Evolutionary conservation across 305 asterid species (phyloP).

Genomic region (Solanum aculeatissimum): DNA sequence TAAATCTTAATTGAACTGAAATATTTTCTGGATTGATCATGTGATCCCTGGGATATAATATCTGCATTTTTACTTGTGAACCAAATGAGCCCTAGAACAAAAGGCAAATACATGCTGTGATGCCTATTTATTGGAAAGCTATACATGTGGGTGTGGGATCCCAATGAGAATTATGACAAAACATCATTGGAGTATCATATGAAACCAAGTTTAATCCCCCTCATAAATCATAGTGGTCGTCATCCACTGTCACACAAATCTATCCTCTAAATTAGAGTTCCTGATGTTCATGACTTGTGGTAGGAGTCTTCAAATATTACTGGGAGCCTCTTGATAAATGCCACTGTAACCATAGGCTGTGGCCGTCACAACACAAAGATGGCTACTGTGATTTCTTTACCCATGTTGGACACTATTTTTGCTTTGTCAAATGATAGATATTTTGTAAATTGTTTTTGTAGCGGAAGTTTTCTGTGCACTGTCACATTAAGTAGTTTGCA

Average conservation of each 20-base stretch:
- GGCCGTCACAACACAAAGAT: background rate
- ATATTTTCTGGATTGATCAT: background rate
- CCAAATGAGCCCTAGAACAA: background rate
- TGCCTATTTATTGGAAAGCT: background rate
- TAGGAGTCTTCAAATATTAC: background rate
- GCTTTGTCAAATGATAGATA: background rate
- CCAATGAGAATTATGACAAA: background rate
- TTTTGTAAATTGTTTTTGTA: background rate
- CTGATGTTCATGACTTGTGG: background rate
- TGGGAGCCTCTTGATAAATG: background rate
- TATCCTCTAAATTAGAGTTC: background rate
- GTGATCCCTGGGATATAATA: background rate
- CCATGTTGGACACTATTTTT: background rate
- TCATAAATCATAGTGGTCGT: background rate
- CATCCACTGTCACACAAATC: background rate
- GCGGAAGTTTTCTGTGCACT: background rate
- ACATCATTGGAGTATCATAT: background rate
- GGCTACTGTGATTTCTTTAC: background rate
- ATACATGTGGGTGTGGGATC: background rate
- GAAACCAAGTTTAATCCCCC: background rate
- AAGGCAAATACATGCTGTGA: background rate
- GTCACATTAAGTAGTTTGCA: background rate
- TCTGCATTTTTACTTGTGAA: background rate
- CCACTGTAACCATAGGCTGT: background rate
- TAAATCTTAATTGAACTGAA: background rate